Evolutionary conservation across 2,329 filamentous ascomycete species (phyloP), one percentile per base, ranked within the genome.

Genomic region (Clarireedia hainanense): DNA sequence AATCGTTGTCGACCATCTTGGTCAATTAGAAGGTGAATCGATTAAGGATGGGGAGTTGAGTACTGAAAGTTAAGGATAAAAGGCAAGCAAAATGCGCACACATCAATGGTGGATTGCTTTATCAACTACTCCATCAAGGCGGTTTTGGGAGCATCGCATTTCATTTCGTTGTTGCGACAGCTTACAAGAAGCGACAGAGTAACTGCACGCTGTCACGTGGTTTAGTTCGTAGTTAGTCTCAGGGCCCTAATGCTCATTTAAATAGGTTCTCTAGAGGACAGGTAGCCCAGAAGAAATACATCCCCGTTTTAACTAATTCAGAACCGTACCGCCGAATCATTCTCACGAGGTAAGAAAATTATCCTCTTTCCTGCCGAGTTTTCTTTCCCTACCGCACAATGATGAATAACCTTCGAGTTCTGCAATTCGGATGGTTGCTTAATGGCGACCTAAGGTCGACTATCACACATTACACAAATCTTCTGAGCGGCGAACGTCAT

Each of bases 1-100:
- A 83, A 68, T 83, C 75, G 68, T 83, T 75, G 51, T 64, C 62
- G 20, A 74, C 71, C 74, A 76, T 77, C 57, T 61, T 64, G 60
- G 12, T 30, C 14, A 37, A 37, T 24, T 37, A 3, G 23, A 50
- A 37, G 6, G 9, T 43, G 43, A 27, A 26, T 24, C 24, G 36
- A 37, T 17, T 10, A 39, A 43, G 20, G 34, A 3, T n/a, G 2
- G 15, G 27, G 17, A 37, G 10, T 5, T n/a, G 43, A 15, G 7
- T 14, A 42, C n/a, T 42, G 15, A 42, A 17, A 20, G 15, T 5
- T n/a, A 17, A 42, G 5, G 10, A 12, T 9, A 34, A 34, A 9
- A 34, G 12, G 30, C 7, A 12, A 34, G 17, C 20, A 5, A 20
- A 20, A 42, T n/a, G 39, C 9, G 39, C 6, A 24, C 14, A 43